Evolutionary conservation across 805 yeast genomes (phyloP).

Genomic region (Saccharomycopsis amapae): DNA sequence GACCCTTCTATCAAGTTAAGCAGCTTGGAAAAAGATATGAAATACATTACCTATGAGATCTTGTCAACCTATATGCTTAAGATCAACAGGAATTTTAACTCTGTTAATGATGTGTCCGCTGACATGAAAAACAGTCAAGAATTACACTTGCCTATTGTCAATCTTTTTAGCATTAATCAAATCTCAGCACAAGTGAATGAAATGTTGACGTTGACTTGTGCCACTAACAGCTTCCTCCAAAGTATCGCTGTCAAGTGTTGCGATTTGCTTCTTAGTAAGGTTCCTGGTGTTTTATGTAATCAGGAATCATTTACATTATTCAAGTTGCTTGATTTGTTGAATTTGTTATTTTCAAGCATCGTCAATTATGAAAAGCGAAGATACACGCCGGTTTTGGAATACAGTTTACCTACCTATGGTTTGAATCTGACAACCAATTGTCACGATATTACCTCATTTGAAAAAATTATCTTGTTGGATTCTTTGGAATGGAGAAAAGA

Average conservation of each 20-base stretch:
- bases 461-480: conserved; percentile 58
- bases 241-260: conserved; percentile 74
- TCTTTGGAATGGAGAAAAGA: conserved; percentile 66
- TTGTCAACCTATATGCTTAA: conserved; percentile 5
- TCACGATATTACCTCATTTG: conserved; percentile 27
- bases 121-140: background rate
- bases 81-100: conserved; percentile 3
- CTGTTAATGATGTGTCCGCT: background rate
- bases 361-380: conserved; percentile 77
- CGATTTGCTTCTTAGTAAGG: conserved; percentile 50
- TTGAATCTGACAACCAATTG: conserved; percentile 6
- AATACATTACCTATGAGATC: conserved; percentile 10
- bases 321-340: conserved; percentile 73
- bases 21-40: conserved; percentile 59
- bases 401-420: conserved; percentile 30
- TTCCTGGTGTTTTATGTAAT: conserved; percentile 79
- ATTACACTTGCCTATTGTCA: conserved; percentile 35
- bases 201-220: conserved; percentile 66
- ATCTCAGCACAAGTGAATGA: conserved; percentile 49
- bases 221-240: conserved; percentile 67
- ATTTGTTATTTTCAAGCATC: conserved; percentile 69
- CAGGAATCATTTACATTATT: conserved; percentile 50
- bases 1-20: conserved; percentile 74
- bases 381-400: conserved; percentile 77
- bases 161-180: conserved; percentile 36